Conservation (phyloP, 2,329 filamentous ascomycete species). For the Ophiostoma himal-ulmi region DNA sequence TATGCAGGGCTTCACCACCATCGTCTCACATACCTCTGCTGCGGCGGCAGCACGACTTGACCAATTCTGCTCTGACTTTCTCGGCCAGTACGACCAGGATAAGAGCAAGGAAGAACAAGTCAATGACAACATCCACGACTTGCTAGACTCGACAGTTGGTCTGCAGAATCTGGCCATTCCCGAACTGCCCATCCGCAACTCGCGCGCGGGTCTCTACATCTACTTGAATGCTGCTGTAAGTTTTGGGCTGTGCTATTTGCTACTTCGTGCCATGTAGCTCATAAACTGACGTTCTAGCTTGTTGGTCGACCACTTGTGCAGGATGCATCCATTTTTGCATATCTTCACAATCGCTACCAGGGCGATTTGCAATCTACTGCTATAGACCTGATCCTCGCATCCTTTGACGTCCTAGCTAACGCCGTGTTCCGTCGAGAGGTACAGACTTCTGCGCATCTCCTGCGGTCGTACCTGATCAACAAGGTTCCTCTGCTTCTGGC, state of each 20-base stretch:
- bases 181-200: slow-evolving; percentile 66
- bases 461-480: slow-evolving; percentile 80
- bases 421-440: slow-evolving; percentile 64
- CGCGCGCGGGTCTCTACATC: slow-evolving; percentile 75
- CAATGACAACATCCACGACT: slow-evolving; percentile 50
- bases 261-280: not conserved
- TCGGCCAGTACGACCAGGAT: slow-evolving; percentile 50
- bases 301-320: slow-evolving; percentile 77
- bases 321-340: slow-evolving; percentile 69
- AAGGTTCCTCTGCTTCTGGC: slow-evolving; percentile 52
- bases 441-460: slow-evolving; percentile 57
- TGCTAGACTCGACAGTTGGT: slow-evolving; percentile 52
- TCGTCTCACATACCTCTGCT: slow-evolving; percentile 52
- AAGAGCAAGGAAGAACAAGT: slow-evolving; percentile 38
- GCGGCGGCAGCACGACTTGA: slow-evolving; percentile 51
- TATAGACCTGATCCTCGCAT: slow-evolving; percentile 76
- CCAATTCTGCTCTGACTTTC: slow-evolving; percentile 51
- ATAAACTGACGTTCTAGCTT: slow-evolving; percentile 48
- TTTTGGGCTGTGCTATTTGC: slow-evolving; percentile 14
- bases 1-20: slow-evolving; percentile 49
- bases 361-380: slow-evolving; percentile 71
- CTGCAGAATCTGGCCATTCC: slow-evolving; percentile 50
- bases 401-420: slow-evolving; percentile 86
- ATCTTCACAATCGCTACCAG: slow-evolving; percentile 74
- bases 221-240: slow-evolving; percentile 76